phyloP scores from a whole-genome alignment of 345 rosid genomes.

The Populus nigra region DNA sequence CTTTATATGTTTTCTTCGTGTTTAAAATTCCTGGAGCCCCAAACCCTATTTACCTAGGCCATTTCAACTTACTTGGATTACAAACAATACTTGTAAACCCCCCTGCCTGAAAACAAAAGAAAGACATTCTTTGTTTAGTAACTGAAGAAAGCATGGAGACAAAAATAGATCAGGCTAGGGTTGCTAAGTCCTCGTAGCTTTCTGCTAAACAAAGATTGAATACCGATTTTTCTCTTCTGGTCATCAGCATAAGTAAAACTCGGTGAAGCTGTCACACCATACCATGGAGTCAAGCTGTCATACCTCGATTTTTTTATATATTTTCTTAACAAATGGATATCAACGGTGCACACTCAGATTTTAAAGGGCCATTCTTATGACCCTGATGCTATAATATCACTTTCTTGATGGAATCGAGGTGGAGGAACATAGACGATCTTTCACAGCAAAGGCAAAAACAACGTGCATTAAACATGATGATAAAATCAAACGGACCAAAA shows the following conservation, averaged over 20 bases:
- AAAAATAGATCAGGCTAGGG: constrained; percentile 2
- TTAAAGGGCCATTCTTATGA: not conserved
- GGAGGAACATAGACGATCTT: not conserved
- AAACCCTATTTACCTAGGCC: constrained; percentile 27
- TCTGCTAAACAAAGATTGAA: not conserved
- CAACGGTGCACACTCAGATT: not conserved
- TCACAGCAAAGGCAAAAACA: not conserved
- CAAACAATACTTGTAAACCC: not conserved
- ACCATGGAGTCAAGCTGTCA: not conserved
- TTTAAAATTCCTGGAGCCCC: constrained; percentile 44
- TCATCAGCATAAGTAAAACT: not conserved
- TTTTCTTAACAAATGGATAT: not conserved
- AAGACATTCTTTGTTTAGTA: not conserved
- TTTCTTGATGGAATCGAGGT: not conserved
- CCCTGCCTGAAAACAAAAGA: not conserved
- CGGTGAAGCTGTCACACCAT: not conserved
- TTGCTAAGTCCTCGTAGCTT: not conserved
- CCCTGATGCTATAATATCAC: not conserved
- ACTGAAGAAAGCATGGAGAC: constrained; percentile 8
- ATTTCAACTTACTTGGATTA: constrained; percentile 10
- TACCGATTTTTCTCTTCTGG: not conserved
- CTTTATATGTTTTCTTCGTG: too few relatives aligned
- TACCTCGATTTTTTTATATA: not conserved
- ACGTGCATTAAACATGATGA: not conserved
- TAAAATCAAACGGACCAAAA: not conserved